These are phyloP conservation scores for Prorocentrum cordatum DNA, from an alignment of 169 alveolate species.

Conservation along the genomic window DNA sequence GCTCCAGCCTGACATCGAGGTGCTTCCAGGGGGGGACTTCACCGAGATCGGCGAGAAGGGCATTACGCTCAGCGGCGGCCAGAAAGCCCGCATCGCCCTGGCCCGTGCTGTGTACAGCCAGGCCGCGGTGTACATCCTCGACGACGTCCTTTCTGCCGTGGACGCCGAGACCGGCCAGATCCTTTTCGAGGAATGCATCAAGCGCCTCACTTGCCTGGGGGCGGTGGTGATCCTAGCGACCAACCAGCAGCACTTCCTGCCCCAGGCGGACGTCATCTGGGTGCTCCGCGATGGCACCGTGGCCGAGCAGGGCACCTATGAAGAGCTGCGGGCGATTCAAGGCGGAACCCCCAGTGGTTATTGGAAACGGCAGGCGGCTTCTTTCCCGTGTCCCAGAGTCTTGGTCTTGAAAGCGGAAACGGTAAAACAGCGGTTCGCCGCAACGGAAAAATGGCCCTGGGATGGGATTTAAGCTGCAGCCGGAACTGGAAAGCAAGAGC, in stretches of 20 bases:
- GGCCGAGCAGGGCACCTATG: too few relatives aligned
- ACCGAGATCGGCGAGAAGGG: constrained; percentile 63
- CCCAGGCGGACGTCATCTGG: constrained; percentile 27
- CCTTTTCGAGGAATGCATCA: constrained; percentile 17
- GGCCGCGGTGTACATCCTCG: constrained; percentile 26
- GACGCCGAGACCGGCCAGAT: constrained; percentile 64
- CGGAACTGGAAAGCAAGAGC: too few relatives aligned
- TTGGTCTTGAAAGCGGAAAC: too few relatives aligned
- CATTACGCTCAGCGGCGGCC: constrained; percentile 41
- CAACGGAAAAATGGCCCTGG: too few relatives aligned
- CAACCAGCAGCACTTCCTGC: constrained; percentile 46
- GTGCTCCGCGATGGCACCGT: constrained; percentile 5
- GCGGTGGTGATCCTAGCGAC: constrained; percentile 26
- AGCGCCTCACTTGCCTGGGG: background rate
- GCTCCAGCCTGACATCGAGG: background rate
- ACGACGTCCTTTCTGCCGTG: constrained; percentile 64
- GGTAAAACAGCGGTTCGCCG: too few relatives aligned
- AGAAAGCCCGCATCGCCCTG: constrained; percentile 66
- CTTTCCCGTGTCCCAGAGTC: too few relatives aligned
- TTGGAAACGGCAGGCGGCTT: too few relatives aligned
- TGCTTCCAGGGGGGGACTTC: constrained; percentile 1
- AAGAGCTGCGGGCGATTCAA: too few relatives aligned
- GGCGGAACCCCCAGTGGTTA: too few relatives aligned
- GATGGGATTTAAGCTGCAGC: too few relatives aligned
- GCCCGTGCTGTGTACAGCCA: constrained; percentile 51